Evolutionary conservation across 352 stramenopile genomes (phyloP), one percentile per base, ranked within the genome.

Genomic region (Globisporangium viniferum): DNA sequence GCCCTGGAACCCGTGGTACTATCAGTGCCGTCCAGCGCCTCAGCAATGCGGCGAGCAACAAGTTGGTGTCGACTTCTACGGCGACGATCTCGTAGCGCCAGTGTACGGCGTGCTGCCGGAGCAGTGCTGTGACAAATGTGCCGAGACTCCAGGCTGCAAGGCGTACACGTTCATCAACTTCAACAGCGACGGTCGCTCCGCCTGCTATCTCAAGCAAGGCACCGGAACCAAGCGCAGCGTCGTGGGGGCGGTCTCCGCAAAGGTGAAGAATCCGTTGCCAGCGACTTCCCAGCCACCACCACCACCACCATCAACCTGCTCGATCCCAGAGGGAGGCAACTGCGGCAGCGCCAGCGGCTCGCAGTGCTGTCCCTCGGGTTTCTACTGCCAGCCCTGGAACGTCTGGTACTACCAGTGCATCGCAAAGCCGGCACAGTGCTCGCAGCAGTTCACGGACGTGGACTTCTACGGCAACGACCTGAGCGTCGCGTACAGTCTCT

Each of bases 401-500:
- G 10, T 70, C 27, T 65, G 62, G 27, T 76, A 72, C 60, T 82
- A 82, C 67, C 71, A 85, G 69, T 83, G 76, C 49, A 20, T 83
- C 36, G 39, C 62, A 18, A 57, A 75, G 31, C 78, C 78, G 1
- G 63, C 64, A 14, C 56, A 78, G 65, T 85, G 78, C 62, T 59
- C 70, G 29, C 70, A 71, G 10, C 75, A 83, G 46, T 78, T 75
- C 41, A 80, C 74, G 1, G 71, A 78, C 58, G 73, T 79, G 41
- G 81, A 89, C 61, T 84, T 86, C 46, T 77, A 77, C 64, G 79
- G 77, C 31, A 80, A 80, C 29, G 76, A 84, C 56, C 56, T 89
- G 65, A 70, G 70, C 22, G 75, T 72, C 3, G 69, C 79, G 15
- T 80, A 76, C 51, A 71, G 64, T 9, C 10, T 81, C 12, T 69